These are phyloP conservation scores for Penicillium polonicum DNA, from an alignment of 2,329 filamentous ascomycete genomes.

Conservation along the genomic window DNA sequence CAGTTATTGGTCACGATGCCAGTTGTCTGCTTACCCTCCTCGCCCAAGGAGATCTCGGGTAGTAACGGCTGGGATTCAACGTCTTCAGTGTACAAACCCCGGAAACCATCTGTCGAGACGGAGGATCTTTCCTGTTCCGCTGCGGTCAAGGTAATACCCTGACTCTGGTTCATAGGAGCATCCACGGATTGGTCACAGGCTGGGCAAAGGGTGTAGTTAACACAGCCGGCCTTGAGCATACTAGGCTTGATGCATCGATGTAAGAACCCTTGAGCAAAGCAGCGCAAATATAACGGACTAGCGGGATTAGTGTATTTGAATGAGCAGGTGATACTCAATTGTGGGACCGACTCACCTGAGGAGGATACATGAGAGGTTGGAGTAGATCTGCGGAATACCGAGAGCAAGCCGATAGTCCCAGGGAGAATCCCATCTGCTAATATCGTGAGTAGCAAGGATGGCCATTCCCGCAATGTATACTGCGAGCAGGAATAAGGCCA, in stretches of 20 bases:
- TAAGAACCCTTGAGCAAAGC: neutral
- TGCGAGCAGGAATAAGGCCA: neutral
- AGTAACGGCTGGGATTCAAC: neutral
- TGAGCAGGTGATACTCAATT: no score
- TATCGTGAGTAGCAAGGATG: neutral
- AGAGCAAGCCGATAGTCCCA: neutral
- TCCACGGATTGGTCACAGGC: neutral
- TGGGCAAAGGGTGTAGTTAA: neutral
- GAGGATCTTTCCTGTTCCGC: neutral
- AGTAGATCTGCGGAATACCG: conserved; percentile 2
- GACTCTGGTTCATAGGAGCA: neutral
- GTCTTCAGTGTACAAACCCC: neutral
- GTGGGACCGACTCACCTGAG: neutral
- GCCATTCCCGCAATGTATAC: neutral
- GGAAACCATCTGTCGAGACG: neutral
- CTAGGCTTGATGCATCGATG: neutral
- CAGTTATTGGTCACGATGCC: neutral
- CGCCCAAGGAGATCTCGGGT: neutral
- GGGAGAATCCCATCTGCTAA: neutral
- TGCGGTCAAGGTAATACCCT: neutral
- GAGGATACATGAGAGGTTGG: neutral
- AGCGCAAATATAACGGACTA: neutral
- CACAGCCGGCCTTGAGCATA: neutral
- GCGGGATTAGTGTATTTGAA: neutral
- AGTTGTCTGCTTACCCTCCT: neutral